Conservation (phyloP, 345 rosid species). For the Gossypium sturtianum region DNA sequence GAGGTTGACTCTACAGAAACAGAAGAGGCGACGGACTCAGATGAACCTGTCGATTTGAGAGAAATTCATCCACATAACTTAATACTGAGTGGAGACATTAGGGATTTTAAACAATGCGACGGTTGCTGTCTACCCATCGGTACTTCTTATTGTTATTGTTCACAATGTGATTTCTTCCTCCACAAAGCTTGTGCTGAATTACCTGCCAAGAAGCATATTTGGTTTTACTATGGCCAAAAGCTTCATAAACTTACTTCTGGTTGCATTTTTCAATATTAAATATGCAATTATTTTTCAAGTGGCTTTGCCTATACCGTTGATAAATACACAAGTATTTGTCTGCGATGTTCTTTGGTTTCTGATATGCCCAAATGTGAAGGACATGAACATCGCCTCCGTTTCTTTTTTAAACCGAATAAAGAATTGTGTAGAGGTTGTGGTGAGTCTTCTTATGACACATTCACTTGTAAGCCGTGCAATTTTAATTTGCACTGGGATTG, state of each 20-base stretch:
- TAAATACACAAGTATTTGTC: fast-evolving
- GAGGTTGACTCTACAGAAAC: background rate
- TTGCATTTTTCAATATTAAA: background rate
- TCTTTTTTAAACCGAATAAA: fast-evolving
- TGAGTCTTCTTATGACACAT: too few species aligned
- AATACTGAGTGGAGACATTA: background rate
- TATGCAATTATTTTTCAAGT: background rate
- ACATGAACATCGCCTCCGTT: too few species aligned
- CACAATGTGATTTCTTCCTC: slow-evolving; percentile 20
- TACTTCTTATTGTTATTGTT: slow-evolving; percentile 11
- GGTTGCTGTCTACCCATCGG: slow-evolving; percentile 18
- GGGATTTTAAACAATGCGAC: slow-evolving; percentile 1
- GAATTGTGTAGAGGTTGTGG: too few species aligned
- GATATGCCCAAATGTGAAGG: too few species aligned
- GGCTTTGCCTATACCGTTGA: slow-evolving; percentile 5
- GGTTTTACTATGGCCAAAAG: background rate
- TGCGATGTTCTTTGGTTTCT: too few species aligned
- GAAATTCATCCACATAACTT: slow-evolving; percentile 3
- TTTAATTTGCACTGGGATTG: fast-evolving
- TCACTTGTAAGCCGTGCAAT: too few species aligned
- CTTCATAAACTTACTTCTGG: background rate
- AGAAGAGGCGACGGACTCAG: background rate
- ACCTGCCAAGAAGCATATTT: slow-evolving; percentile 1
- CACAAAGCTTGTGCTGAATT: slow-evolving; percentile 22
- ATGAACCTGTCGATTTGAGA: background rate